Evolutionary conservation across 805 yeast genomes (phyloP).

Genomic region (Nakazawaea laoshanensis): DNA sequence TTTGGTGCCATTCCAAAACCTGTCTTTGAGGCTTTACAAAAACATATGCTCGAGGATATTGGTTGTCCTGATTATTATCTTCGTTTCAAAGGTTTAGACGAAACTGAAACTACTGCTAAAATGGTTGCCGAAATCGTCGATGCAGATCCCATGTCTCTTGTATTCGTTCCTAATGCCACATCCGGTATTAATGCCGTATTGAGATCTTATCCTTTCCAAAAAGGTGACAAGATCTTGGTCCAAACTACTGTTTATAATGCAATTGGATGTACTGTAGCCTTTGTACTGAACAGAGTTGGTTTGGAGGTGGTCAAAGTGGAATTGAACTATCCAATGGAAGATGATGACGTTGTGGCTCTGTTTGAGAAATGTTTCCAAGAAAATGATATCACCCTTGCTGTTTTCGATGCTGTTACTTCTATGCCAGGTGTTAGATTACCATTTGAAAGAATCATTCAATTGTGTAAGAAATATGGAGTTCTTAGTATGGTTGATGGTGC

Average conservation of each 20-base stretch:
- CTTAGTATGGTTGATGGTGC: conserved; percentile 66
- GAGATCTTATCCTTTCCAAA: conserved; percentile 40
- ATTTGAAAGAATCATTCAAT: conserved; percentile 33
- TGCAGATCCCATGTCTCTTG: conserved; percentile 38
- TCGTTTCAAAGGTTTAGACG: conserved; percentile 18
- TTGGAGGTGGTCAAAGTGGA: conserved; percentile 28
- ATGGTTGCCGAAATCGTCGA: conserved; percentile 34
- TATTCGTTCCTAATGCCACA: conserved; percentile 52
- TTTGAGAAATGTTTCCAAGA: conserved; percentile 19
- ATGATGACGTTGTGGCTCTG: conserved; percentile 27
- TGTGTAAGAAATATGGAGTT: conserved; percentile 37
- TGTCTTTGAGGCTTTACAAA: conserved; percentile 30
- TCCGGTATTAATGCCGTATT: conserved; percentile 49
- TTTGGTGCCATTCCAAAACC: conserved; percentile 48
- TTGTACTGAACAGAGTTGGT: conserved; percentile 24
- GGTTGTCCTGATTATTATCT: conserved; percentile 40
- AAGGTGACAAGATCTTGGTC: conserved; percentile 43
- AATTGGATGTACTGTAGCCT: conserved; percentile 42
- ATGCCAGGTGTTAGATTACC: conserved; percentile 60
- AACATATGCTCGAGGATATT: conserved; percentile 20
- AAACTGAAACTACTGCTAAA: conserved; percentile 26
- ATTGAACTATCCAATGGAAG: conserved; percentile 34
- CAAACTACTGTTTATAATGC: conserved; percentile 46
- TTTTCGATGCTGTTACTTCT: conserved; percentile 53
- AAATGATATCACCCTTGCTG: conserved; percentile 27